These are phyloP conservation scores for Pleurotus djamor DNA, from an alignment of 768 basidiomycete genomes.

Conservation along the genomic window DNA sequence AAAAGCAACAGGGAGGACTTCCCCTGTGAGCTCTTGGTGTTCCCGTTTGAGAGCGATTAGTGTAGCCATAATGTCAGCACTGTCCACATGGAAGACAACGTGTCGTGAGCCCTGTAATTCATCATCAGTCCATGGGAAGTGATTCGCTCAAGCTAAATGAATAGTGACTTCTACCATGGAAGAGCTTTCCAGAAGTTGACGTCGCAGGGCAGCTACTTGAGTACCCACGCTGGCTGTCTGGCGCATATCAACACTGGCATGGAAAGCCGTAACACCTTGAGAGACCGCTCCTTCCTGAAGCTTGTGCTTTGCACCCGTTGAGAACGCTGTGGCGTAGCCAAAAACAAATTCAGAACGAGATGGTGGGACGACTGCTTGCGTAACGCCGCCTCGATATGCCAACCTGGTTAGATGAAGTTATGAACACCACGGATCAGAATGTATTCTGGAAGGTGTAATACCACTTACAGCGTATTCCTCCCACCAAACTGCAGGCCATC, in stretches of 20 bases:
- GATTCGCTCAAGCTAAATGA: no score
- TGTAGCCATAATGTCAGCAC: slow-evolving; percentile 74
- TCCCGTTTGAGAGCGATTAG: slow-evolving; percentile 60
- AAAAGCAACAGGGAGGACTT: slow-evolving; percentile 43
- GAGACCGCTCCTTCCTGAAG: slow-evolving; percentile 65
- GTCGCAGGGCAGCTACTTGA: slow-evolving; percentile 55
- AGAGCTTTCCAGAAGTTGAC: slow-evolving; percentile 29
- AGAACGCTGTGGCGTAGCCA: slow-evolving; percentile 65
- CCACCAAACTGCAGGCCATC: slow-evolving; percentile 61
- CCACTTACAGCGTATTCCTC: slow-evolving; percentile 45
- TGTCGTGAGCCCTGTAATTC: slow-evolving; percentile 44
- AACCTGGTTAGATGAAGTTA: slow-evolving; percentile 36
- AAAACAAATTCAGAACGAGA: slow-evolving; percentile 49
- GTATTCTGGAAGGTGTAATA: slow-evolving; percentile 12
- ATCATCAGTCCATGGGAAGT: neutral
- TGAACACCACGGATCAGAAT: neutral
- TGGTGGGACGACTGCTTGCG: slow-evolving; percentile 64
- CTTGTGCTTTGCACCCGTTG: slow-evolving; percentile 53
- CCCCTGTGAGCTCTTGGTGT: slow-evolving; percentile 34
- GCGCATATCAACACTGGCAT: slow-evolving; percentile 42
- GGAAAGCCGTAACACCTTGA: slow-evolving; percentile 63
- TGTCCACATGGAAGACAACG: slow-evolving; percentile 65
- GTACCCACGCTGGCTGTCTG: slow-evolving; percentile 54
- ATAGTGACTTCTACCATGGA: no score
- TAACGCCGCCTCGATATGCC: slow-evolving; percentile 75